phyloP scores from a whole-genome alignment of 148 eudicot species.

The Cornus suecica region DNA sequence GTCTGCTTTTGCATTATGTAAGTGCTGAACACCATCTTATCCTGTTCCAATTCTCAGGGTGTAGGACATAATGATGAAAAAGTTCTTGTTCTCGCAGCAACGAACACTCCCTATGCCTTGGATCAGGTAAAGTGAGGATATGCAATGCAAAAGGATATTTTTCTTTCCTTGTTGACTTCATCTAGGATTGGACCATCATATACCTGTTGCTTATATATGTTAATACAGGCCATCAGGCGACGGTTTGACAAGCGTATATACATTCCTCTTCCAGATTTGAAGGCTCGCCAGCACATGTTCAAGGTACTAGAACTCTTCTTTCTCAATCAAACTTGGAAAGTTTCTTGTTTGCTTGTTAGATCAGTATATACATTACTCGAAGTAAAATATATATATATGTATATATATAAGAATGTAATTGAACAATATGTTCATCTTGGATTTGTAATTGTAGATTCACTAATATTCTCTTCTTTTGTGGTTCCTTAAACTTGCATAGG shows the following conservation, averaged over 20 bases:
- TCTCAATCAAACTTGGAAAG: no score
- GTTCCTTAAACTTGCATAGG: slow-evolving; percentile 40
- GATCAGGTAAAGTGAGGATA: slow-evolving; percentile 62
- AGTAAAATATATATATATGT: no score
- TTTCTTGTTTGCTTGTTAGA: slow-evolving; percentile 8
- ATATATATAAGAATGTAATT: background rate
- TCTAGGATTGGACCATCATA: background rate
- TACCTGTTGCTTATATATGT: slow-evolving; percentile 7
- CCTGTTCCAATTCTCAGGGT: slow-evolving; percentile 46
- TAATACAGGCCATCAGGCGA: slow-evolving; percentile 77
- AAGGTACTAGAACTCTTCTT: slow-evolving; percentile 59
- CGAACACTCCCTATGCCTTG: slow-evolving; percentile 94
- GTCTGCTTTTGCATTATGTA: background rate
- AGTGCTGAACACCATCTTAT: background rate
- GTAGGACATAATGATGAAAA: slow-evolving; percentile 95
- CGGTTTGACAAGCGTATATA: slow-evolving; percentile 98
- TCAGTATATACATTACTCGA: background rate
- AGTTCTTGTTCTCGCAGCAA: slow-evolving; percentile 96
- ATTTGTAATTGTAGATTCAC: background rate
- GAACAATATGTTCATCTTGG: background rate
- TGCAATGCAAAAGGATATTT: background rate
- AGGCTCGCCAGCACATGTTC: slow-evolving; percentile 98
- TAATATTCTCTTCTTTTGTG: background rate
- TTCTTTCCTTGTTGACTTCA: background rate
- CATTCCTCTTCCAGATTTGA: slow-evolving; percentile 89